Evolutionary conservation across 2,329 filamentous ascomycete genomes (phyloP).

Genomic region (Metarhizium album): DNA sequence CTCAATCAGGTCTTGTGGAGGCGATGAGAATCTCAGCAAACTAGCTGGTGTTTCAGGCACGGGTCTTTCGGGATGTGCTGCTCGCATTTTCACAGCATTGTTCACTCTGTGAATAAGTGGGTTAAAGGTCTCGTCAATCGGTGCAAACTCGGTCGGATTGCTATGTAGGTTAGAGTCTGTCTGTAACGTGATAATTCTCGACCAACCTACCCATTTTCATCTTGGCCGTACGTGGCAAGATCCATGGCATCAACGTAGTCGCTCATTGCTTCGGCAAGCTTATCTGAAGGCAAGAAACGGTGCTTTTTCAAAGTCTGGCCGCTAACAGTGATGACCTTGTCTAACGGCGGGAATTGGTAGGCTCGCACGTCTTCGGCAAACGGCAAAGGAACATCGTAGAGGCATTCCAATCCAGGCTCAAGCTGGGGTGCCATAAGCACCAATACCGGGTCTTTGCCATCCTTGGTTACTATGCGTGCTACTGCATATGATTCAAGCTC

Average conservation of each 20-base stretch:
- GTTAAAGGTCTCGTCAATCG: slow-evolving; percentile 73
- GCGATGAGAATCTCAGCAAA: slow-evolving; percentile 62
- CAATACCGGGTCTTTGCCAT: slow-evolving; percentile 66
- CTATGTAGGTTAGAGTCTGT: slow-evolving; percentile 13
- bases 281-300: slow-evolving; percentile 66
- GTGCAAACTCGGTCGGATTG: slow-evolving; percentile 55
- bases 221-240: slow-evolving; percentile 55
- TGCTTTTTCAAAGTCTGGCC: slow-evolving; percentile 74
- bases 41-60: slow-evolving; percentile 52
- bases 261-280: slow-evolving; percentile 72
- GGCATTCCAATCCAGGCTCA: slow-evolving; percentile 68
- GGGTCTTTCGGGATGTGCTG: slow-evolving; percentile 57
- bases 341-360: slow-evolving; percentile 87
- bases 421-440: slow-evolving; percentile 72
- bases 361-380: slow-evolving; percentile 85
- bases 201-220: slow-evolving; percentile 59
- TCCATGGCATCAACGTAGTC: slow-evolving; percentile 93
- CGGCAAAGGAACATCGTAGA: slow-evolving; percentile 82
- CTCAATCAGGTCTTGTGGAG: slow-evolving; percentile 55
- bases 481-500: slow-evolving; percentile 81
- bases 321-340: slow-evolving; percentile 77
- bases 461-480: slow-evolving; percentile 75
- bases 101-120: slow-evolving; percentile 82
- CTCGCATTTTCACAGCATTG: slow-evolving; percentile 73
- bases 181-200: neutral